Evolutionary conservation across 164 flowering plant species (phyloP).

Genomic region (Stephania yunnanensis): DNA sequence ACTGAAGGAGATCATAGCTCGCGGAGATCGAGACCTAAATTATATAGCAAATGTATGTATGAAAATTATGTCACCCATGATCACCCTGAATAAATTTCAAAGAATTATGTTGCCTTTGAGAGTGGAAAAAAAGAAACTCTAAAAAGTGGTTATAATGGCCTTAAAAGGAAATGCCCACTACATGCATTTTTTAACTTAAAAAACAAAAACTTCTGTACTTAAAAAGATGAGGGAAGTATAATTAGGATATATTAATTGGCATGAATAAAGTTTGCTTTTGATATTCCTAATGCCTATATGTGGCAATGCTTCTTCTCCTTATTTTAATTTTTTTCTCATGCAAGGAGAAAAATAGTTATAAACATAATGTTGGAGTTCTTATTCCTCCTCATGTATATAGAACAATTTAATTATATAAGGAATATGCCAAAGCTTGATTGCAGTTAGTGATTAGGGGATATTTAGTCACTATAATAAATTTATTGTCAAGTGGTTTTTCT

Average conservation of each 20-base stretch:
- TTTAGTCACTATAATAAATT: neutral
- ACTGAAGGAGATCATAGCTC: too few relatives aligned
- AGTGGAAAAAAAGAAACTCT: neutral
- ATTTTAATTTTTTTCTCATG: neutral
- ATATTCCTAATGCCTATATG: neutral
- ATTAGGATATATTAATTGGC: neutral
- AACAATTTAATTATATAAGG: neutral
- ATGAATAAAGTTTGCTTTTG: neutral
- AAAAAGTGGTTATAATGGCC: constrained; percentile 16
- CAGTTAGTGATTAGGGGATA: neutral
- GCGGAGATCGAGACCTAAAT: too few relatives aligned
- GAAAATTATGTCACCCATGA: too few relatives aligned
- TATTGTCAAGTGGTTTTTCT: neutral
- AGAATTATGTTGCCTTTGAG: neutral
- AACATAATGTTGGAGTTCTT: neutral
- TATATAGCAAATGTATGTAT: too few relatives aligned
- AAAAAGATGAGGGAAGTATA: constrained; percentile 2
- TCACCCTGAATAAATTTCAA: too few relatives aligned
- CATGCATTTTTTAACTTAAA: constrained; percentile 16
- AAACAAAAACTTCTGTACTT: constrained; percentile 11
- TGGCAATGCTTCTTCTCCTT: neutral
- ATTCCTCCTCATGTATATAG: neutral
- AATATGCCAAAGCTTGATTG: neutral
- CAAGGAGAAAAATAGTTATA: neutral
- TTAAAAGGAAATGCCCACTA: constrained; percentile 48